Base-by-base conservation (phyloP, 208 protist genomes). In the Acanthamoeba culbertsoni region DNA sequence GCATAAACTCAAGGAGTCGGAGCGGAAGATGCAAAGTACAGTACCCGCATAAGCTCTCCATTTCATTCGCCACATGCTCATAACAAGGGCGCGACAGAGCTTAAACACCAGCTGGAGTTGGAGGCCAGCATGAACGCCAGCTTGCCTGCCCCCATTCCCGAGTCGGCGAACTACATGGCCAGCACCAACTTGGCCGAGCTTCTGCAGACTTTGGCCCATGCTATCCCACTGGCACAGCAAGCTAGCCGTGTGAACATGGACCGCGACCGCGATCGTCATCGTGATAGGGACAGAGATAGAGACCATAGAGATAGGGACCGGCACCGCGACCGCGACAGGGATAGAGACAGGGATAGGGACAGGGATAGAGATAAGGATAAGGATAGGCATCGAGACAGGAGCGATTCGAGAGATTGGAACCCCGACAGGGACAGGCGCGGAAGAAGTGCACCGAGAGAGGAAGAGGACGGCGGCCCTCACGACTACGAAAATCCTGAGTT, bases 11-110 rank as follows among this genome's bases (percentile, higher is more conserved):
- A 37, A 55, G 1, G 43, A 82, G 23, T 55, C 71, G 0, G 71
- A 82, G 71, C n/a, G 26, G n/a, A 82, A 82, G 71, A 82, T 82
- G 71, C 37, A 82, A 16, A 14, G 71, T 82, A 82, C 71, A 43
- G 28, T 33, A n/a, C 8, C n/a, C n/a, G n/a, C n/a, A n/a, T n/a
- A n/a, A n/a, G n/a, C n/a, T n/a, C n/a, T n/a, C n/a, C n/a, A n/a
- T n/a, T n/a, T n/a, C n/a, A n/a, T n/a, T n/a, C n/a, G n/a, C n/a
- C n/a, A n/a, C n/a, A n/a, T n/a, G n/a, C n/a, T n/a, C n/a, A n/a
- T n/a, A n/a, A n/a, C n/a, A n/a, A n/a, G n/a, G n/a, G n/a, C n/a
- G n/a, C n/a, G n/a, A 8, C 42, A 82, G 71, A 45, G 42, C 28
- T 82, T 2, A 20, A 82, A 18, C 20, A 46, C 5, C 37, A 82